A percentile compares a stretch with the other conserved stretches of the same genome.
These are phyloP conservation scores for Phytophthora pini DNA, from an alignment of 352 stramenopile species.

Conservation along the genomic window DNA sequence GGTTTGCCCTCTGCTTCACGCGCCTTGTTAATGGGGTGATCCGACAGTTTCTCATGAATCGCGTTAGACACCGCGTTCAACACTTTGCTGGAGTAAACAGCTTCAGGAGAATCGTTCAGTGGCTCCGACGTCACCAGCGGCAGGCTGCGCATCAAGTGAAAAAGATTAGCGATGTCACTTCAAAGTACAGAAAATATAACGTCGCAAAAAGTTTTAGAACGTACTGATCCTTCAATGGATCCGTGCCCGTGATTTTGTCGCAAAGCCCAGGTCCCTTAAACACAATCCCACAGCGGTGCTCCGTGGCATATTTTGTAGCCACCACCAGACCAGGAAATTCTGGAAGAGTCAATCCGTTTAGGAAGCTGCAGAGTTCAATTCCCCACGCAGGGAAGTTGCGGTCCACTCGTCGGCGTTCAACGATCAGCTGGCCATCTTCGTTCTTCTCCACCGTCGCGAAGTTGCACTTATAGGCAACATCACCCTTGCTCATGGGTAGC, in stretches of 20 bases:
- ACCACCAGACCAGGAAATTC: conserved; percentile 72
- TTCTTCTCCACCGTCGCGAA: conserved; percentile 82
- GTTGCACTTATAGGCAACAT: conserved; percentile 92
- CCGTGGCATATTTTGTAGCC: conserved; percentile 87
- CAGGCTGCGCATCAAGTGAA: conserved; percentile 48
- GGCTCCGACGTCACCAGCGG: conserved; percentile 66
- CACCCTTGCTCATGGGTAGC: conserved; percentile 81
- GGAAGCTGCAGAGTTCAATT: conserved; percentile 82
- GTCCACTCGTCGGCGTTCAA: conserved; percentile 79
- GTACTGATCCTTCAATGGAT: conserved; percentile 90
- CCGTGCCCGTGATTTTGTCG: conserved; percentile 87
- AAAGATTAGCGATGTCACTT: conserved; percentile 4
- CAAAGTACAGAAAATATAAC: not conserved
- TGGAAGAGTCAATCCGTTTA: conserved; percentile 66
- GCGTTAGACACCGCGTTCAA: conserved; percentile 80
- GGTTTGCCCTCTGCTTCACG: conserved; percentile 59
- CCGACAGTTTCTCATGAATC: conserved; percentile 68
- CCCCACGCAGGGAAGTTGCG: conserved; percentile 86
- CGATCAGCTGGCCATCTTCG: conserved; percentile 67
- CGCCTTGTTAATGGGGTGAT: conserved; percentile 80
- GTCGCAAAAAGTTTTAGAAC: conserved; percentile 5
- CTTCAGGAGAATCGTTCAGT: conserved; percentile 67
- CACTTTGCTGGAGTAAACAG: conserved; percentile 79
- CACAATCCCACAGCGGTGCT: conserved; percentile 88
- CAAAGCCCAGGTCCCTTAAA: conserved; percentile 83